Evolutionary conservation across 1,284 basidiomycete species (phyloP).

Genomic region (Cronartium quercuum): DNA sequence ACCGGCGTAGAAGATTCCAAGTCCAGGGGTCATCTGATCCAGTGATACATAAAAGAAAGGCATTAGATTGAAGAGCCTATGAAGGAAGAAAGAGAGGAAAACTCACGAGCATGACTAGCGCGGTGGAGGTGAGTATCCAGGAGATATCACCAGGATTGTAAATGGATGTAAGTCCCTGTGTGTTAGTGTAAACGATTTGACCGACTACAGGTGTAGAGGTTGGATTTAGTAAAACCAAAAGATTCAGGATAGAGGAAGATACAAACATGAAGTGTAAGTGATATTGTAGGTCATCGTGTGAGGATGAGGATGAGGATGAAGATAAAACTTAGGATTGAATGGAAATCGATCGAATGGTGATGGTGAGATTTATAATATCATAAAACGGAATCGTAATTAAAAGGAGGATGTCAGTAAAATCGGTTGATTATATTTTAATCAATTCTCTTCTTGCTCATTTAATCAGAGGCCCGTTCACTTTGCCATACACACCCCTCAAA

Average conservation of each 20-base stretch:
- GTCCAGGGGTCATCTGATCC: neutral
- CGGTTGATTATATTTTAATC: neutral
- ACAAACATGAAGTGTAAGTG: neutral
- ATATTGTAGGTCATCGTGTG: neutral
- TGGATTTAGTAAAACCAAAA: neutral
- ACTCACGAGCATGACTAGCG: neutral
- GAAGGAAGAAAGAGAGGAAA: neutral
- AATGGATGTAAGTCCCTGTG: neutral
- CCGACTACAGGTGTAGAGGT: neutral
- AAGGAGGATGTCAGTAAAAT: neutral
- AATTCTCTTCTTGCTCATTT: neutral
- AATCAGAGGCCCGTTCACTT: neutral
- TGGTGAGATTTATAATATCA: neutral
- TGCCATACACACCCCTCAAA: no score
- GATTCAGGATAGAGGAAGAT: neutral
- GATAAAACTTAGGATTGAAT: neutral
- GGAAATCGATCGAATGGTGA: neutral
- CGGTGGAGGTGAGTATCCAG: conserved; percentile 1
- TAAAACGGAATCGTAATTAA: neutral
- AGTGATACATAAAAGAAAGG: neutral
- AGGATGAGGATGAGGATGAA: neutral
- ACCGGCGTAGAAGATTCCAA: conserved; percentile 75
- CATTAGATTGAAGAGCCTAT: neutral
- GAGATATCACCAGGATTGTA: neutral
- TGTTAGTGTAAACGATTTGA: neutral